A percentile compares a stretch with the other conserved stretches of the same genome.
Evolutionary conservation across 1,284 basidiomycete genomes (phyloP).

Genomic region (Papiliotrema flavescens): DNA sequence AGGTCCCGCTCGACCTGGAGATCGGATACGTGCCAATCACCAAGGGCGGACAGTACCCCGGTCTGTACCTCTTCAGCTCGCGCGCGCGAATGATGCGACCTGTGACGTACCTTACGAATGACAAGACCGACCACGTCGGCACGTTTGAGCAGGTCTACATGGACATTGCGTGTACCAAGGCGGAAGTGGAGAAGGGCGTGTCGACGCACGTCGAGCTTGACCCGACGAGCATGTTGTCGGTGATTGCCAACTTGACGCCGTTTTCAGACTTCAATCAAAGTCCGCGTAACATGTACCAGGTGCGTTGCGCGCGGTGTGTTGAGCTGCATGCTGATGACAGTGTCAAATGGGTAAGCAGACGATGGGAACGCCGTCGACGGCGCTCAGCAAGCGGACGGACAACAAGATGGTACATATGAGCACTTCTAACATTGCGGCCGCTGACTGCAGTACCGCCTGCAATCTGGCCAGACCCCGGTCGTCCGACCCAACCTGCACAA

Average conservation of each 20-base stretch:
- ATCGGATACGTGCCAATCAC: conserved; percentile 88
- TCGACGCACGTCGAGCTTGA: conserved; percentile 91
- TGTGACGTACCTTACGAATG: conserved; percentile 85
- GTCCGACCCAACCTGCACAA: conserved; percentile 90
- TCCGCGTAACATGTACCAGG: conserved; percentile 64
- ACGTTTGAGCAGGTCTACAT: conserved; percentile 99
- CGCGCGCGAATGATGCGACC: conserved; percentile 96
- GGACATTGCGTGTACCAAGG: conserved; percentile 89
- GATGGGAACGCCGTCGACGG: conserved; percentile 97
- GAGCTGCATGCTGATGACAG: conserved; percentile 6
- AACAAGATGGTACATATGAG: conserved; percentile 69
- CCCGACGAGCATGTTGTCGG: conserved; percentile 91
- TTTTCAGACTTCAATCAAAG: conserved; percentile 90
- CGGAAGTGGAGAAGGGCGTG: conserved; percentile 78
- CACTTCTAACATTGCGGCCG: not conserved
- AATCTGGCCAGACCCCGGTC: conserved; percentile 91
- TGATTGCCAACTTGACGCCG: conserved; percentile 61
- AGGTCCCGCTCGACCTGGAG: conserved; percentile 90
- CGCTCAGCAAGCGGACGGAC: conserved; percentile 86
- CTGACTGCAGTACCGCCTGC: conserved; percentile 67
- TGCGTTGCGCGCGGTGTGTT: conserved; percentile 30
- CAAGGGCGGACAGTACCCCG: conserved; percentile 94
- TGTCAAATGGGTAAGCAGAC: conserved; percentile 99
- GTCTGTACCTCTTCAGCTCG: conserved; percentile 87
- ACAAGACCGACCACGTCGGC: conserved; percentile 83